phyloP scores from a whole-genome alignment of 1,284 basidiomycete genomes.

The Pseudozyma sp. region DNA sequence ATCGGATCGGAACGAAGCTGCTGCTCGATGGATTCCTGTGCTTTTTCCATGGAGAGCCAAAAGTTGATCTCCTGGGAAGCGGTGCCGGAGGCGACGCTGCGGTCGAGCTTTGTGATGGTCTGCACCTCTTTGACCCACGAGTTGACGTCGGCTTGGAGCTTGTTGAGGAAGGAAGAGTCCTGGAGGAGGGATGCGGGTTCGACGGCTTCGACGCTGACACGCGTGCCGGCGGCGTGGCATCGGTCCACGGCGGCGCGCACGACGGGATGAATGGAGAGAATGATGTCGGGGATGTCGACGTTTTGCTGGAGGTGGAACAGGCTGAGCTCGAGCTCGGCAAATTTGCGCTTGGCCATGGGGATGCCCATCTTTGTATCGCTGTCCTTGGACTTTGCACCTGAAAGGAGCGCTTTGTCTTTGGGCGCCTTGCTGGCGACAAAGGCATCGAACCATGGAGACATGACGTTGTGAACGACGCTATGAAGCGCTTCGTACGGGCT shows the following conservation, averaged over 20 bases:
- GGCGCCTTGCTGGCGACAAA: constrained; percentile 76
- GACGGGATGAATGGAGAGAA: constrained; percentile 88
- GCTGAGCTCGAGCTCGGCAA: constrained; percentile 96
- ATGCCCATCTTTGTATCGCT: constrained; percentile 85
- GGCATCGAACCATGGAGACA: constrained; percentile 98
- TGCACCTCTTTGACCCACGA: constrained; percentile 99
- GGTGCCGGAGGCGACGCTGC: constrained; percentile 94
- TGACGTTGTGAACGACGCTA: constrained; percentile 93
- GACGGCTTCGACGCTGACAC: constrained; percentile 82
- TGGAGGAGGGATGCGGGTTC: constrained; percentile 77
- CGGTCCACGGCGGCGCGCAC: constrained; percentile 82
- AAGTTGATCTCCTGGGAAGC: constrained; percentile 99
- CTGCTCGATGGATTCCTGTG: constrained; percentile 89
- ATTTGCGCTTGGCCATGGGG: constrained; percentile 98
- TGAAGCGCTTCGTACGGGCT: constrained; percentile 92
- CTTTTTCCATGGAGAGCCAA: constrained; percentile 93
- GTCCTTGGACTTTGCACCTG: constrained; percentile 57
- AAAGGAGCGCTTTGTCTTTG: constrained; percentile 45
- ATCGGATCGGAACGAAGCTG: constrained; percentile 93
- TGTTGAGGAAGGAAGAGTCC: constrained; percentile 92
- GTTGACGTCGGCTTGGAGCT: constrained; percentile 92
- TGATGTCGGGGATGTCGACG: constrained; percentile 97
- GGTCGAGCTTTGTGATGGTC: constrained; percentile 87
- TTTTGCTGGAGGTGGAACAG: constrained; percentile 96
- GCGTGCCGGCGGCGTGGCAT: constrained; percentile 72